Base-by-base conservation (phyloP, 2,329 filamentous ascomycete species). In the Capronia epimyces region DNA sequence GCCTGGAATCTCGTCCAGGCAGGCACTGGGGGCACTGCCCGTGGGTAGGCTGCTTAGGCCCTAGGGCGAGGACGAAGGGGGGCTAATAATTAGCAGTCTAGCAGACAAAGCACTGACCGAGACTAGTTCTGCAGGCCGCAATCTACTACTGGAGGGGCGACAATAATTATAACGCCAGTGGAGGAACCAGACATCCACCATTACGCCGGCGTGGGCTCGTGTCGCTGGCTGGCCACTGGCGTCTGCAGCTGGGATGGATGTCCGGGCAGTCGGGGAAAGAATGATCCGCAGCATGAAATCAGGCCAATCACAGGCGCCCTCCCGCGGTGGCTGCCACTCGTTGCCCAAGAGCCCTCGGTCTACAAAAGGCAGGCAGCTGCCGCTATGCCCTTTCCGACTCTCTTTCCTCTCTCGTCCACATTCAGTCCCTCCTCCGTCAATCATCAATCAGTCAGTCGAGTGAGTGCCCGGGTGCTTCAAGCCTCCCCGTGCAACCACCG, bases 341-440 rank as follows among this genome's bases (percentile, higher is more conserved):
- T 21, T 42, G 40, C 47, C 48, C 39, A 42, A 42, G 43, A 34
- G 44, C 37, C 47, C 43, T 57, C 45, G 52, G 49, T 57, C 55
- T 57, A 55, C 52, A 55, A 55, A 57, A 57, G 55, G 55, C 52
- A 57, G 52, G 55, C 51, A 55, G 49, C 45, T 51, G 55, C 55
- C 55, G 52, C 55, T 57, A 57, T 57, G 51, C 55, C 55, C 55
- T 57, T 57, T 57, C 55, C 52, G 55, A 57, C 42, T 57, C 55
- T 51, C 50, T 57, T 57, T 57, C 55, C 55, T 57, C 55, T 57
- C 55, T 57, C 52, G 55, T 57, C 55, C 55, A 57, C 46, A 27
- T 49, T 45, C 50, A 32, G 24, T 34, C 41, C n/a, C 39, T 27
- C 39, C 20, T n/a, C 39, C 39, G 24, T 42, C 39, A 42, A 42